These are phyloP conservation scores for Cyberlindnera mycetangii DNA, from an alignment of 805 yeast genomes.

Conservation along the genomic window DNA sequence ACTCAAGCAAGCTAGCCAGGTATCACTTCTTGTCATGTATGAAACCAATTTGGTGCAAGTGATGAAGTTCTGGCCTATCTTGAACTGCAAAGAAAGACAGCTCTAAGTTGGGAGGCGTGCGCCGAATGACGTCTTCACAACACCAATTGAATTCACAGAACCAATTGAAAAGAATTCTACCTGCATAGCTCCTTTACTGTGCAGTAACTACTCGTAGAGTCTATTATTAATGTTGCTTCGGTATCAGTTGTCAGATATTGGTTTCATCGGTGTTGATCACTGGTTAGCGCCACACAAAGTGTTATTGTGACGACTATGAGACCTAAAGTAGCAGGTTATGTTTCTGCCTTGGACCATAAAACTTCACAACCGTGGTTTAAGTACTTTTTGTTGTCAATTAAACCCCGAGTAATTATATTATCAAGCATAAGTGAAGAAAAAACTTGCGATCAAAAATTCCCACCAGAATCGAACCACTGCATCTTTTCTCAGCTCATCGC, in stretches of 20 bases:
- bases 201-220: neutral
- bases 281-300: neutral
- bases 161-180: neutral
- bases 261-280: neutral
- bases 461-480: neutral
- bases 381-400: neutral
- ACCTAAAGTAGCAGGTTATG: neutral
- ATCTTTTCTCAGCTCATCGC: neutral
- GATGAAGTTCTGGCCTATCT: neutral
- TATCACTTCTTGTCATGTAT: conserved; percentile 6
- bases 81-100: neutral
- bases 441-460: no score
- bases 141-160: neutral
- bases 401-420: no score
- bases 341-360: neutral
- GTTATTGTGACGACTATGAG: neutral
- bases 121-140: neutral
- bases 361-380: neutral
- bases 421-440: no score
- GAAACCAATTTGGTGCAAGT: conserved; percentile 6
- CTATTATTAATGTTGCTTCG: neutral
- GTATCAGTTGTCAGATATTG: conserved; percentile 2
- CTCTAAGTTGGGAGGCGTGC: neutral
- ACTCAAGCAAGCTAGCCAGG: neutral
- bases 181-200: neutral